phyloP scores from a whole-genome alignment of 345 rosid species.

The Eutrema yunnanense region DNA sequence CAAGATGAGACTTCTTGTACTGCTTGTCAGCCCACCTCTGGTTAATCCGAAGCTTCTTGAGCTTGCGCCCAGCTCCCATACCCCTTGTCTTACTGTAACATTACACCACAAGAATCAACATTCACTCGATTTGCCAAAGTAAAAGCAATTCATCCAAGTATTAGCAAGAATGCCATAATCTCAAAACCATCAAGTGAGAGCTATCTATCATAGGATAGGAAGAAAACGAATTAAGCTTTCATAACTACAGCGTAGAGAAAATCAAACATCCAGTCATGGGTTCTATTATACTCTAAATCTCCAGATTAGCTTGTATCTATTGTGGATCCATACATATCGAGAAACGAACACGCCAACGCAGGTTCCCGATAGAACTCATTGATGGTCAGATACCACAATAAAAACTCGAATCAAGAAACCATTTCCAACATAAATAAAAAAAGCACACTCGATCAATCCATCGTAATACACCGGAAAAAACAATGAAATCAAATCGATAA shows the following conservation, averaged over 20 bases:
- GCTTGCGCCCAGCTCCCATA: constrained; percentile 69
- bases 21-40: constrained; percentile 73
- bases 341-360: not conserved
- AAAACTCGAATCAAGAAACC: not conserved
- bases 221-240: not conserved
- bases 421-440: not conserved
- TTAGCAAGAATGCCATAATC: not conserved
- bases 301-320: not conserved
- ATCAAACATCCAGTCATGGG: not conserved
- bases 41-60: constrained; percentile 42
- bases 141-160: not conserved
- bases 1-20: constrained; percentile 61
- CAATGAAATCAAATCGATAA: not conserved
- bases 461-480: not conserved
- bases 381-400: not conserved
- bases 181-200: not conserved
- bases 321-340: not conserved
- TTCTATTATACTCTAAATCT: not conserved
- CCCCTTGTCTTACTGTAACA: constrained; percentile 60
- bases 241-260: not conserved
- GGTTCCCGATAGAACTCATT: not conserved
- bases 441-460: not conserved
- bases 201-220: not conserved
- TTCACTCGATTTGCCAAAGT: not conserved
- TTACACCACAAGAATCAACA: not conserved